Evolutionary conservation across 192 early-diverging fungal genomes (phyloP), one percentile per base, ranked within the genome.

Genomic region (Umbelopsis ramanniana): DNA sequence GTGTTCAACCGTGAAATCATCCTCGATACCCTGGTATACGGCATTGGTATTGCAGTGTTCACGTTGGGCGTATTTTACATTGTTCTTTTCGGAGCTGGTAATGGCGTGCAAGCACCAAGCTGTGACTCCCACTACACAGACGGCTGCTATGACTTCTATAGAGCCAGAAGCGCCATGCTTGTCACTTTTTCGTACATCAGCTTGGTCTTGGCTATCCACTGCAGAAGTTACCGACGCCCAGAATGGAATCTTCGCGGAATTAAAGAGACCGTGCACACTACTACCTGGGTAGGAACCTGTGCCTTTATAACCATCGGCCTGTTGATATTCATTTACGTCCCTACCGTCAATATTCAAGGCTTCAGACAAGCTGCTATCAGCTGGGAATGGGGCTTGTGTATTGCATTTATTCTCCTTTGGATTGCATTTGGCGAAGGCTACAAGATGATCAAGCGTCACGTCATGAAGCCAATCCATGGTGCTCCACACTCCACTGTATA

Each of bases 361-460:
- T 90, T 92, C 60, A 83, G 85, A 77, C 80, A 87, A 77, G 72
- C 83, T 46, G 76, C 76, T 21, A 85, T 92, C 43, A 75, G 84
- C 66, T 93, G 88, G 88, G 91, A 92, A 81, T 93, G 92, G 92
- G 89, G 88, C 63, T 70, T 92, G 46, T 82, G 86, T 52, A 67
- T 85, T n/a, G 78, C 81, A 37, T 75, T 87, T 7, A 72, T 84
- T 63, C 46, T 92, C 19, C 52, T 92, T 26, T 91, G 88, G 74
- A 68, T 91, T 14, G 83, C 84, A 14, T 55, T 85, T 29, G 82
- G 84, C 21, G 91, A 93, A 73, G 3, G 87, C 15, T 93, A 87
- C 84, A 93, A 93, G 79, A 26, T 33, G 35, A 12, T 48, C n/a
- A 79, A 79, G 33, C 69, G 73, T 19, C 10, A 63, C 4, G 26